These are phyloP conservation scores for Hanseniaspora gamundiae DNA, from an alignment of 1,139 yeast species.

Conservation along the genomic window DNA sequence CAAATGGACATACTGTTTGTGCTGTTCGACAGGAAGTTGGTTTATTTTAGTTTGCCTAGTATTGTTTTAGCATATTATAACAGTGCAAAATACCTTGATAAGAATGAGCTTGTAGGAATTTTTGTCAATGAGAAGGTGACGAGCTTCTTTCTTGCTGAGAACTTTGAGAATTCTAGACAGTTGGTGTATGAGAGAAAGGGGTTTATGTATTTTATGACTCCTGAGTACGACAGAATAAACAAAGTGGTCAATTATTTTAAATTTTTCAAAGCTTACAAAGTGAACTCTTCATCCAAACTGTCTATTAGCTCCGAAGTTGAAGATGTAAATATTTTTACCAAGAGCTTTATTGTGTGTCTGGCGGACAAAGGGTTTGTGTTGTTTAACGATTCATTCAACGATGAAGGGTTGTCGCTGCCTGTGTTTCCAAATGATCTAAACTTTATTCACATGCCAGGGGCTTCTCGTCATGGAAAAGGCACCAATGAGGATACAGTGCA, in stretches of 20 bases:
- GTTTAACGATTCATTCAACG: constrained; percentile 41
- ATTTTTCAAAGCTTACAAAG: constrained; percentile 32
- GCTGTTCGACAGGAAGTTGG: constrained; percentile 45
- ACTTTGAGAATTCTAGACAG: constrained; percentile 46
- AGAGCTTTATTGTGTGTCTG: constrained; percentile 55
- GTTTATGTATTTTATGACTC: constrained; percentile 23
- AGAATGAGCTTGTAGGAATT: constrained; percentile 22
- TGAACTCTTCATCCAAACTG: constrained; percentile 26
- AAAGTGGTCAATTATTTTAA: constrained; percentile 41
- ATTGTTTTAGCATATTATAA: constrained; percentile 25
- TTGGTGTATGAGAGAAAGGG: constrained; percentile 41
- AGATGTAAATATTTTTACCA: constrained; percentile 41
- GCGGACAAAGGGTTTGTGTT: constrained; percentile 53
- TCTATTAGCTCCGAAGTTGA: constrained; percentile 42
- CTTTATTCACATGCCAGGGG: constrained; percentile 5
- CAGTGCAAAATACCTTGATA: constrained; percentile 18
- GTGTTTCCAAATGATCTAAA: constrained; percentile 26
- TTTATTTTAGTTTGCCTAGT: constrained; percentile 46
- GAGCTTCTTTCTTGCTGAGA: constrained; percentile 48
- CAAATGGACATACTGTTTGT: constrained; percentile 47
- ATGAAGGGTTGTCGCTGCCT: constrained; percentile 40
- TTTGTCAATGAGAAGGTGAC: constrained; percentile 30
- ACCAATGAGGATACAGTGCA: constrained; percentile 29
- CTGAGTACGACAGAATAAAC: constrained; percentile 40
- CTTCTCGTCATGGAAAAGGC: constrained; percentile 12